These are phyloP conservation scores for Phytomonas sp. DNA, from an alignment of 208 protist genomes.

Conservation along the genomic window DNA sequence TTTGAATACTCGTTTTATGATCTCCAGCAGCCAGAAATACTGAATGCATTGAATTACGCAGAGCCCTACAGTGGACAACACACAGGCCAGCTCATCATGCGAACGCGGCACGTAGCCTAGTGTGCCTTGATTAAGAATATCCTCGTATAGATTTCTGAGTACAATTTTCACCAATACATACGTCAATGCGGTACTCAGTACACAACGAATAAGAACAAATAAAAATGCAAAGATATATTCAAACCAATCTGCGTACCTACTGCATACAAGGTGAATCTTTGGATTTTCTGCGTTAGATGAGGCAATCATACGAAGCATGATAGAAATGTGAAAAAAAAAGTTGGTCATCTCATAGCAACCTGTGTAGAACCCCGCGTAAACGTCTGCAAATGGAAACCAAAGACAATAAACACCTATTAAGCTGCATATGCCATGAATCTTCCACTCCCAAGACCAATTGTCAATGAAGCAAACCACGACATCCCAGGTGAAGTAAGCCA, in stretches of 20 bases:
- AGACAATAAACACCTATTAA: slow-evolving; percentile 62
- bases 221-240: slow-evolving; percentile 60
- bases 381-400: slow-evolving; percentile 66
- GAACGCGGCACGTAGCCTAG: slow-evolving; percentile 23
- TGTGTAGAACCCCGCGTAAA: slow-evolving; percentile 71
- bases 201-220: slow-evolving; percentile 59
- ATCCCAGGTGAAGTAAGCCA: slow-evolving; percentile 79
- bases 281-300: slow-evolving; percentile 10
- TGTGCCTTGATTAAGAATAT: slow-evolving; percentile 18
- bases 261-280: slow-evolving; percentile 16
- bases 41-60: slow-evolving; percentile 53
- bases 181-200: slow-evolving; percentile 53
- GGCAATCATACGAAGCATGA: slow-evolving; percentile 32
- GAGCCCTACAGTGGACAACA: slow-evolving; percentile 45
- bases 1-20: slow-evolving; percentile 28
- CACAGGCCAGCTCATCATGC: slow-evolving; percentile 47
- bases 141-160: slow-evolving; percentile 20
- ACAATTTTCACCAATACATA: slow-evolving; percentile 30
- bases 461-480: slow-evolving; percentile 67
- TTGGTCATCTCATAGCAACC: slow-evolving; percentile 83
- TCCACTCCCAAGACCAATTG: slow-evolving; percentile 61
- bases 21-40: slow-evolving; percentile 75
- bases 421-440: slow-evolving; percentile 62
- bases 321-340: slow-evolving; percentile 52
- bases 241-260: slow-evolving; percentile 20